Evolutionary conservation across 148 eudicot species (phyloP), one percentile per base, ranked within the genome.

Genomic region (Vaccinium vitisidaea): DNA sequence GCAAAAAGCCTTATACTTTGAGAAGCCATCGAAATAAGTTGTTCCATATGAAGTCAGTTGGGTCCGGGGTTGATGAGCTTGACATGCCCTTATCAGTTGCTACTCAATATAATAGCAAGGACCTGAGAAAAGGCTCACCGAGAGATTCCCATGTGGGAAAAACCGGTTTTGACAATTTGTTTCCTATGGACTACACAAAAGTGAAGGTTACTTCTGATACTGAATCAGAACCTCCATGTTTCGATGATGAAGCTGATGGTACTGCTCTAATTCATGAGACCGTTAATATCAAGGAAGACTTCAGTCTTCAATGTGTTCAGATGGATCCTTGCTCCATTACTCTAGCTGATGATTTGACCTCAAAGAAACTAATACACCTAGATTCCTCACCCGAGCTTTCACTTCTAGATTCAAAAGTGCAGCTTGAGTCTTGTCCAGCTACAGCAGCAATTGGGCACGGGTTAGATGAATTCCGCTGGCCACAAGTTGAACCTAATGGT

Each of bases 381-480:
- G 87, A 83, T 88, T 69, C 85, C 49, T 81, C 80, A 21, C 36
- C 81, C 53, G 87, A 89, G 82, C 83, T 70, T 54, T 86, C 93
- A 71, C 84, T 82, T 83, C 19, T 85, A 79, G 85, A 83, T 80
- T 80, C 87, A 77, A 83, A 86, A 53, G 89, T 80, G 43, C 87
- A 78, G 75, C 69, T 85, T 61, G 87, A 88, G 6, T 63, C 82
- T 48, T 82, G 73, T 58, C 73, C 86, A 82, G 52, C 92, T 69
- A 55, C 85, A 85, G 84, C 82, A 70, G 77, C 87, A 67, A 80
- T 86, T 48, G 90, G 91, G 79, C 92, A 90, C 87, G 95, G 93
- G 65, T 83, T 90, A 75, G 94, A 92, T 84, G 96, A 91, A 80
- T 90, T 94, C 80, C 88, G 88, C 69, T 89, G 93, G 92, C 89